Evolutionary conservation across 805 yeast genomes (phyloP).

Genomic region (Saccharomycopsis javanensis): DNA sequence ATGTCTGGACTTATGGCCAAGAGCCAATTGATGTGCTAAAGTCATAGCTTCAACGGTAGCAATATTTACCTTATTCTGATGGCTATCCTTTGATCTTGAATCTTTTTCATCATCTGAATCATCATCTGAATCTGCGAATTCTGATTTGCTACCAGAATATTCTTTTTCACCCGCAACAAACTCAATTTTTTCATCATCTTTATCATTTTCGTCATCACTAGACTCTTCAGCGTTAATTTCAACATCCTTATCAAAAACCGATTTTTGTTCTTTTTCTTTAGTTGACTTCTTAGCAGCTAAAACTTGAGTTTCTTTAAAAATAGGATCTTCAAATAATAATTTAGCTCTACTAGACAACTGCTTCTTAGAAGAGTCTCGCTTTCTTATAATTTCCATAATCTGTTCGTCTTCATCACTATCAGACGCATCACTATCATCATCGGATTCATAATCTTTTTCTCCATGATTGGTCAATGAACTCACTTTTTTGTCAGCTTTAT

Average conservation of each 20-base stretch:
- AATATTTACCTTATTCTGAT: conserved; percentile 60
- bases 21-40: conserved; percentile 87
- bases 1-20: conserved; percentile 76
- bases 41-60: conserved; percentile 98
- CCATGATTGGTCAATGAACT: conserved; percentile 13
- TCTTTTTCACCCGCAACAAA: conserved; percentile 36
- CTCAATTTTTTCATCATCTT: conserved; percentile 32
- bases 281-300: conserved; percentile 10
- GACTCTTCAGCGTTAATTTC: conserved; percentile 21
- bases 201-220: conserved; percentile 20
- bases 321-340: conserved; percentile 41
- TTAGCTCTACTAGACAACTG: conserved; percentile 33
- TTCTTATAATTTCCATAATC: conserved; percentile 47
- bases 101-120: conserved; percentile 28
- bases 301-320: conserved; percentile 31
- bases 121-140: conserved; percentile 36
- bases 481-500: conserved; percentile 31
- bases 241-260: conserved; percentile 11
- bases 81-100: conserved; percentile 36
- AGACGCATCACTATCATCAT: conserved; percentile 30
- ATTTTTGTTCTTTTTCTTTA: conserved; percentile 7
- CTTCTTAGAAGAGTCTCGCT: conserved; percentile 31
- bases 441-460: conserved; percentile 35
- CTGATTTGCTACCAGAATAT: conserved; percentile 29
- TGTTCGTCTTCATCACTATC: conserved; percentile 69